Base-by-base conservation (phyloP, 1,284 basidiomycete genomes). In the Fereydounia khargensis region DNA sequence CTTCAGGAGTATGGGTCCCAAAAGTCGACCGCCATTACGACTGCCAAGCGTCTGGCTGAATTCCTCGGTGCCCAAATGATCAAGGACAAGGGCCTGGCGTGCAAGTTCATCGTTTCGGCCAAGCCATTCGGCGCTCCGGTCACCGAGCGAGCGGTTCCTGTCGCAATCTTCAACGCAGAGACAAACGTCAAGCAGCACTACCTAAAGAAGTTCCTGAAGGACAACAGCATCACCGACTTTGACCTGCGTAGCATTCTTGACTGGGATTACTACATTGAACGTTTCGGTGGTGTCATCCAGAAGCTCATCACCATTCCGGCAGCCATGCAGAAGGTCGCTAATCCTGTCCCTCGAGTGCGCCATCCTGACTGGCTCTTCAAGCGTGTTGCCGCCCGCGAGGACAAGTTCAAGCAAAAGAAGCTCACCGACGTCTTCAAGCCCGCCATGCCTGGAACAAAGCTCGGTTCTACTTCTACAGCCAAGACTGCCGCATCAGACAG, bases 241-340 rank as follows among this genome's bases (percentile, higher is more conserved):
- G 92, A 98, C 48, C 80, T 99, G 40, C 86, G 95, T 13, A 86
- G 87, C 9, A 96, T 99, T 65, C 82, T 99, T 57, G 95, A 99
- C 77, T 99, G 95, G 95, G 83, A 86, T 21, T 99, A 99, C 77
- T 99, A 98, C 79, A 95, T 96, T 68, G 95, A 98, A 72, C 87
- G 95, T 19, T 80, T 99, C 25, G 95, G 95, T 8, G 94, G 91
- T 1, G 95, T 98, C 61, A 92, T 99, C 51, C 95, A 98, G 79
- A 99, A 99, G 74, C 81, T 99, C 43, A 98, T 99, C 78, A 99
- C 95, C 3, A 99, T 99, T 66, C 95, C 95, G 7, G 95, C 95
- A 4, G 95, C 95, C 0, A 88, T 98, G 84, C 95, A 99, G 77
- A 92, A 92, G 71, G 89, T 99, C 28, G 78, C 87, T 9, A 99